A percentile compares a stretch with the other conserved stretches of the same genome.
These are phyloP conservation scores for Fusarium sambucinum DNA, from an alignment of 2,329 filamentous ascomycete genomes.

Conservation along the genomic window DNA sequence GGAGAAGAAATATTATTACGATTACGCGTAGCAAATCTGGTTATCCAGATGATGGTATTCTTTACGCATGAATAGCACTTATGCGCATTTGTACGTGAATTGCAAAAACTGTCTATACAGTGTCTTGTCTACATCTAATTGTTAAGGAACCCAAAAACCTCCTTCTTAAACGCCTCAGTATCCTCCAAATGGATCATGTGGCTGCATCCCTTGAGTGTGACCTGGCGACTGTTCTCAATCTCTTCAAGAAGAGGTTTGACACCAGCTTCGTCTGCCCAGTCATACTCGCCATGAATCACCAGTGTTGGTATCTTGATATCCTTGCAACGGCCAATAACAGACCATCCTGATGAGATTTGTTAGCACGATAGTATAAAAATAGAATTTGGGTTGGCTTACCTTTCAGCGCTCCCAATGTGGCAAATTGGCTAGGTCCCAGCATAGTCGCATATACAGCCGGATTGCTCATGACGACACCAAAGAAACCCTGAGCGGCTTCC, in stretches of 20 bases:
- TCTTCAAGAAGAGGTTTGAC: conserved; percentile 12
- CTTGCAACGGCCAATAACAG: conserved; percentile 8
- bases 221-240: conserved; percentile 10
- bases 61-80: neutral
- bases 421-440: conserved; percentile 11
- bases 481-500: conserved; percentile 2
- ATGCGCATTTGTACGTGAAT: neutral
- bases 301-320: conserved; percentile 13
- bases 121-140: neutral
- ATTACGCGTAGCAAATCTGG: neutral
- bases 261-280: conserved; percentile 9
- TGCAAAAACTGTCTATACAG: neutral
- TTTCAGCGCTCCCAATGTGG: conserved; percentile 4
- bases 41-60: neutral
- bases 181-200: conserved; percentile 11
- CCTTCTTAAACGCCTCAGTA: conserved; percentile 13
- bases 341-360: conserved; percentile 3
- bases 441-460: conserved; percentile 12
- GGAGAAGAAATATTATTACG: too few relatives aligned
- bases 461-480: conserved; percentile 2
- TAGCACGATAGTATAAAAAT: neutral
- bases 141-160: conserved; percentile 4
- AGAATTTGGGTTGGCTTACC: neutral
- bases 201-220: conserved; percentile 11
- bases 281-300: conserved; percentile 6